Conservation (phyloP, 1,284 basidiomycete species). For the Cryptococcus sp. region DNA sequence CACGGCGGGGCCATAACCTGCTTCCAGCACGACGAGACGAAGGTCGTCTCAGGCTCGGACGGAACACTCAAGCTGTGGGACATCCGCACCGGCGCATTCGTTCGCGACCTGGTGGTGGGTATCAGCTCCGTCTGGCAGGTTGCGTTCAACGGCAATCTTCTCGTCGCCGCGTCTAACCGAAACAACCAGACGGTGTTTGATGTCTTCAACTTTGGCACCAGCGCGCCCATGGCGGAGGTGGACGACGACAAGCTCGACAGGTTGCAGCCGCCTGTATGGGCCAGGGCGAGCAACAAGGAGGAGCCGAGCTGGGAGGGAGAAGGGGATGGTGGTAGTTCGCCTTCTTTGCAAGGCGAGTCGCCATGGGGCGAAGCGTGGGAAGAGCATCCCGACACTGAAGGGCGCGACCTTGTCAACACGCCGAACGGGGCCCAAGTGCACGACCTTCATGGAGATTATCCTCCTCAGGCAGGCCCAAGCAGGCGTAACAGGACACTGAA, state of each 20-base stretch:
- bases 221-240: conserved; percentile 25
- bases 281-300: conserved; percentile 25
- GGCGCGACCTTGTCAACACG: too few species aligned
- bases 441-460: too few species aligned
- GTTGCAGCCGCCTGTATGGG: conserved; percentile 36
- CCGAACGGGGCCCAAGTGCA: too few species aligned
- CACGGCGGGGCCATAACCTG: conserved; percentile 94
- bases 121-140: conserved; percentile 95
- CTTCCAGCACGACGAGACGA: conserved; percentile 95
- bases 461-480: too few species aligned
- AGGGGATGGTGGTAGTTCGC: conserved; percentile 11
- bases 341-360: too few species aligned
- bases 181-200: conserved; percentile 62
- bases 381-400: too few species aligned
- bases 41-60: conserved; percentile 87
- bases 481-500: too few species aligned
- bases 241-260: conserved; percentile 42
- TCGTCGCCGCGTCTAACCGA: conserved; percentile 85
- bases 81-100: conserved; percentile 73
- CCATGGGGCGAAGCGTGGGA: too few species aligned
- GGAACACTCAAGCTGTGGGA: conserved; percentile 98
- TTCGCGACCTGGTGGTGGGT: conserved; percentile 79
- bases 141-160: conserved; percentile 84
- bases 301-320: background rate
- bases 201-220: conserved; percentile 44